Evolutionary conservation across 106 monocot species (phyloP), one percentile per base, ranked within the genome.

Genomic region (Dendrobium officinale): DNA sequence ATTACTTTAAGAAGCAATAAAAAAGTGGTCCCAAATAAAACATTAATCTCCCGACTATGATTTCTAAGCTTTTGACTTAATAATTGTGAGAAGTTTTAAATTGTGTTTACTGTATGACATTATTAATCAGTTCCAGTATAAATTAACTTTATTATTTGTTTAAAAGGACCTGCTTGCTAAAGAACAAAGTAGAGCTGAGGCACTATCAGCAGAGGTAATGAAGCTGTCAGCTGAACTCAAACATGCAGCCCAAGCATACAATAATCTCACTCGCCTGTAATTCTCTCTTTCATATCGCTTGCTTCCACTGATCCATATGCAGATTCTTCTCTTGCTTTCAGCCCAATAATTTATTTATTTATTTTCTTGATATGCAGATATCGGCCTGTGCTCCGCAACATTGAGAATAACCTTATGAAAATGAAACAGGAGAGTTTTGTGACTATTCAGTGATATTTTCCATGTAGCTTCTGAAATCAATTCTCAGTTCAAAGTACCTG

Each of bases 381-480:
- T 51, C 88, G 88, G 80, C 98, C 95, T 37, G 88, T 95, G n/a
- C 89, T 98, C 26, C 91, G 89, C 11, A 83, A 86, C 73, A 95
- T 98, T 37, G 92, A 98, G 85, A 95, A 86, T 82, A 86, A 74
- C 33, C 89, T 98, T 33, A 95, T 95, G 92, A 89, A 87, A 87
- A 95, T 98, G 98, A 98, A 98, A 77, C 89, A 92, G 79, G 94
- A 98, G 75, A 88, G 85, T 75, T 91, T 87, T 81, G 75, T 84
- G 26, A 78, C 81, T 17, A 78, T 84, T 68, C 59, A 78, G 58
- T 80, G 55, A 86, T 11, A 13, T 51, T 15, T 15, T 51, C 51
- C 45, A 7, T 45, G 9, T 37, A 45, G 45, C 45, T 45, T 45
- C 45, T 45, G 45, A 45, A 82, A 56, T 19, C 56, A 56, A 16